A percentile compares a stretch with the other conserved stretches of the same genome.
Conservation (phyloP, 805 yeast genomes). For the Diddensiella santjacobensis region DNA sequence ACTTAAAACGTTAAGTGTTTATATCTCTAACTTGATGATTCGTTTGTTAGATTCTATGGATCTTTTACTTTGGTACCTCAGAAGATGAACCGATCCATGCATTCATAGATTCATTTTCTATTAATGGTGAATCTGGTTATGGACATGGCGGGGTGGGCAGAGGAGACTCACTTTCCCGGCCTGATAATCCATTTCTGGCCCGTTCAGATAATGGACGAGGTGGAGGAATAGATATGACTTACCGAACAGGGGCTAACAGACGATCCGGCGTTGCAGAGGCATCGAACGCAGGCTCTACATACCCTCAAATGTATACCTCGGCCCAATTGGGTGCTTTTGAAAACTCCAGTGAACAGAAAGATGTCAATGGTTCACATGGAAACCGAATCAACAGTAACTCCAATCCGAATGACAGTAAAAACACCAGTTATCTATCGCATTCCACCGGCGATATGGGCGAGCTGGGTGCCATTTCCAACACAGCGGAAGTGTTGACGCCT, state of each 20-base stretch:
- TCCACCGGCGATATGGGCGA: conserved; percentile 6
- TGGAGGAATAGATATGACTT: conserved; percentile 20
- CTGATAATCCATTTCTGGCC: conserved; percentile 9
- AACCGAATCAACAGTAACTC: not conserved
- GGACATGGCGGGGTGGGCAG: conserved; percentile 4
- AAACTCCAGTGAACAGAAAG: conserved; percentile 30
- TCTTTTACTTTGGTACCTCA: conserved; percentile 85
- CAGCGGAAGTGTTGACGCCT: conserved; percentile 19
- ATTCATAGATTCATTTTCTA: conserved; percentile 77
- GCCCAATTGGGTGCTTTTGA: conserved; percentile 41
- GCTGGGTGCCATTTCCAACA: conserved; percentile 2
- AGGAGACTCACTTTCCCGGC: conserved; percentile 6
- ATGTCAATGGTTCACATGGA: conserved; percentile 1
- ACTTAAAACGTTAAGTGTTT: not conserved
- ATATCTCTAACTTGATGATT: no score
- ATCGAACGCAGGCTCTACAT: conserved; percentile 2
- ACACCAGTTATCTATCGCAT: conserved; percentile 10
- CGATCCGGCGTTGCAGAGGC: conserved; percentile 5
- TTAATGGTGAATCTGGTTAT: conserved; percentile 31
- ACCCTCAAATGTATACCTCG: conserved; percentile 32
- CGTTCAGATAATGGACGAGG: conserved; percentile 7
- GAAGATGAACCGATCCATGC: conserved; percentile 83
- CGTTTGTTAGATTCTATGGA: conserved; percentile 67
- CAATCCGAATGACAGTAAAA: conserved; percentile 4
- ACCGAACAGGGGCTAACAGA: conserved; percentile 8